Base-by-base conservation (phyloP, 2,329 filamentous ascomycete genomes). In the Fusarium austroafricanum region DNA sequence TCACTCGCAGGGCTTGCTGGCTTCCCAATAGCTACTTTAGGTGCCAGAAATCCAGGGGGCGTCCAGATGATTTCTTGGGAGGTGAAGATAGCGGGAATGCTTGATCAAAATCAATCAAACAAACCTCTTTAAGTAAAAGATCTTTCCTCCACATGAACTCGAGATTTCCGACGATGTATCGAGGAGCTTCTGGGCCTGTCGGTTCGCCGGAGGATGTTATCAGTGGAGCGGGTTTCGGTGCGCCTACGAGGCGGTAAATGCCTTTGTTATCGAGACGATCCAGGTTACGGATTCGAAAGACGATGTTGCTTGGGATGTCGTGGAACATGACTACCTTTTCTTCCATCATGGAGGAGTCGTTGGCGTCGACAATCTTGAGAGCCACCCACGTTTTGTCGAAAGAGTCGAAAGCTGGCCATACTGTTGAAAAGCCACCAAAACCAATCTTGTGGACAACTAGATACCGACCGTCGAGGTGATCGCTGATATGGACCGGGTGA, bases 1-100 rank as follows among this genome's bases (percentile, higher is more conserved):
- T 69, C 66, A 33, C 64, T 65, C 5, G 53, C 52, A 1, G 55
- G 53, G 39, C 60, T 38, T 15, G 50, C 37, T 1, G 37, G 37
- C 14, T 38, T 60, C n/a, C 56, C 56, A 31, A 43, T 29, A 3
- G 51, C 56, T 1, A 60, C 29, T 6, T 60, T 51, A 3, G 56
- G 51, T 2, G 51, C 51, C 2, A 56, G 29, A 18, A 49, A 50
- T 14, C 43, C 44, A 20, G 21, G 15, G 14, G 52, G 57, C n/a
- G 18, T 50, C 18, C 44, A 10, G 55, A 37, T 18, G 10, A n/a
- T 20, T 56, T 28, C 1, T 2, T 33, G 0, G 51, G 38, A 0
- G 57, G 38, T 6, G 4, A 1, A 2, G 43, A 39, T 3, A 8
- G 0, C 1, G 28, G 1, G 18, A 60, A 60, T 5, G 57, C 31